A percentile compares a stretch with the other conserved stretches of the same genome.
Conservation (phyloP, 2,329 filamentous ascomycete genomes). For the Xylariaceae sp. region DNA sequence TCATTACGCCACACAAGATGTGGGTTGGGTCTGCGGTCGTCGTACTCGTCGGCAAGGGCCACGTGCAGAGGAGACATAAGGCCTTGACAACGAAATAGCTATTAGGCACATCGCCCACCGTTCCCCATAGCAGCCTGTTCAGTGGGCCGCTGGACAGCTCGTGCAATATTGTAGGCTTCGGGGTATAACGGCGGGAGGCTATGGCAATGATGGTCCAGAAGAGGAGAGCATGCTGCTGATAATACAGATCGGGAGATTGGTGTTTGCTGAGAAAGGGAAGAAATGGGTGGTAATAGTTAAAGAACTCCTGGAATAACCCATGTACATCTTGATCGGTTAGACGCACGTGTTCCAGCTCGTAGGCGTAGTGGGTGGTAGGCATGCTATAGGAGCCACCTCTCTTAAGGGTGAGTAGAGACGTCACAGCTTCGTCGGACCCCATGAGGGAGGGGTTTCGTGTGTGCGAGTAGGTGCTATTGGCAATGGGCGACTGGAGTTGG, state of each 20-base stretch:
- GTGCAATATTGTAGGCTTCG: slow-evolving; percentile 58
- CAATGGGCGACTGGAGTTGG: slow-evolving; percentile 53
- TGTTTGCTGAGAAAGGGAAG: slow-evolving; percentile 66
- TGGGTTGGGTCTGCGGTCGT: slow-evolving; percentile 76
- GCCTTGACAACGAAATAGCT: slow-evolving; percentile 79
- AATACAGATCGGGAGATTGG: slow-evolving; percentile 66
- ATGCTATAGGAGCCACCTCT: slow-evolving; percentile 57
- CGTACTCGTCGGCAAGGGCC: slow-evolving; percentile 77
- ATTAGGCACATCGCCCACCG: slow-evolving; percentile 69
- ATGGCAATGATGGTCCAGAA: slow-evolving; percentile 82
- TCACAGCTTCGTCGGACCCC: slow-evolving; percentile 64
- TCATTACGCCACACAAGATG: slow-evolving; percentile 76
- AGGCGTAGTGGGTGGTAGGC: slow-evolving; percentile 48
- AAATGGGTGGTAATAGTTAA: slow-evolving; percentile 69
- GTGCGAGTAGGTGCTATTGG: slow-evolving; percentile 53
- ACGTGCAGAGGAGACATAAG: slow-evolving; percentile 71
- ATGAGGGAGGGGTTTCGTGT: slow-evolving; percentile 59
- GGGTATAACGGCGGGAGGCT: slow-evolving; percentile 63
- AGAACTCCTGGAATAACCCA: slow-evolving; percentile 68
- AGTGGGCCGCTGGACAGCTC: slow-evolving; percentile 60
- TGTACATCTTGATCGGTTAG: slow-evolving; percentile 58
- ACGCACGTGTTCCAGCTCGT: slow-evolving; percentile 58
- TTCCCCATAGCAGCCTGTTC: slow-evolving; percentile 69
- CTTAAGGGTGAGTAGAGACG: slow-evolving; percentile 60
- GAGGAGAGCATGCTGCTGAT: slow-evolving; percentile 69